Conservation (phyloP, 306 rosid species). For the Pyrus communis region DNA sequence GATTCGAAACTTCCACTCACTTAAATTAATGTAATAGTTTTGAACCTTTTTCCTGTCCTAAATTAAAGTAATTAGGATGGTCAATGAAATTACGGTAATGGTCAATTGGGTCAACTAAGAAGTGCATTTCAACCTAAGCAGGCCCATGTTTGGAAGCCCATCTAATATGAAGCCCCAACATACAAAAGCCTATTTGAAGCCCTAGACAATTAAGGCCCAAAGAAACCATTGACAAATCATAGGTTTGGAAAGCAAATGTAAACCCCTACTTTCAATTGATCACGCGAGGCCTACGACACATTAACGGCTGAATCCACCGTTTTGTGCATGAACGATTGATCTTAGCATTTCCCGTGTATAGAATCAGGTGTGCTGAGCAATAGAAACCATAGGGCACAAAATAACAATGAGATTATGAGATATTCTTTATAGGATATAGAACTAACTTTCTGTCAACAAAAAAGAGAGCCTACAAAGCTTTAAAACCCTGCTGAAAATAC, state of each 20-base stretch:
- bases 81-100: neutral
- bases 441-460: neutral
- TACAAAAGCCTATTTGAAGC: neutral
- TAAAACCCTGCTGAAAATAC: neutral
- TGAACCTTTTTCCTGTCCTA: too few species aligned
- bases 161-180: neutral
- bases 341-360: too few species aligned
- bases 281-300: too few species aligned
- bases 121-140: neutral
- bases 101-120: neutral
- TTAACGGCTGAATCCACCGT: too few species aligned
- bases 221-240: neutral
- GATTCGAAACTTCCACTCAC: too few species aligned
- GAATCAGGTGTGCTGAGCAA: too few species aligned
- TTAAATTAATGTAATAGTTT: too few species aligned
- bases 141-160: neutral
- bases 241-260: neutral
- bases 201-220: neutral
- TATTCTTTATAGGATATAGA: neutral
- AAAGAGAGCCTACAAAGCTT: too few species aligned
- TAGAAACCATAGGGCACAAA: neutral
- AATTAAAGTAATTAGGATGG: neutral
- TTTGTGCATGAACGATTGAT: too few species aligned
- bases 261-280: neutral
- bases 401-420: neutral